Conservation (phyloP, 2,329 filamentous ascomycete genomes). For the Dothiorella sarmentorum region DNA sequence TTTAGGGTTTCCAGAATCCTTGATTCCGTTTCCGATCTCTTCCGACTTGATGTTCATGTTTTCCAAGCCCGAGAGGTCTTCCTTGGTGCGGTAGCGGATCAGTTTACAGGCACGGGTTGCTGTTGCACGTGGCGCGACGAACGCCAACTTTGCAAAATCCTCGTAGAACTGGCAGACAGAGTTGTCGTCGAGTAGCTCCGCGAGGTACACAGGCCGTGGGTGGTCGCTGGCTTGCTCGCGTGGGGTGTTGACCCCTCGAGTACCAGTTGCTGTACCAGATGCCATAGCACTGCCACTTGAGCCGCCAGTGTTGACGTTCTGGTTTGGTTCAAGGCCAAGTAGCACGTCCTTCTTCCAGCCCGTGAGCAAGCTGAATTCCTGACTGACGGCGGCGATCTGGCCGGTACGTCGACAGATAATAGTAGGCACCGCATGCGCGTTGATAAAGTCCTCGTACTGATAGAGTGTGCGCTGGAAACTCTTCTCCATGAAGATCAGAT, state of each 20-base stretch:
- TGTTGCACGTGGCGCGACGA: slow-evolving; percentile 82
- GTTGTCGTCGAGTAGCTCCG: slow-evolving; percentile 89
- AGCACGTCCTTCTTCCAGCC: slow-evolving; percentile 91
- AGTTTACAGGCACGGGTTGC: slow-evolving; percentile 81
- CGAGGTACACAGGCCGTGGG: slow-evolving; percentile 79
- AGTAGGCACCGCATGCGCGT: slow-evolving; percentile 82
- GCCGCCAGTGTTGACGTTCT: slow-evolving; percentile 75
- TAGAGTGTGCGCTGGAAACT: slow-evolving; percentile 90
- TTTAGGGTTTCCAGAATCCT: background rate
- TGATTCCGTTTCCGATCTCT: slow-evolving; percentile 4
- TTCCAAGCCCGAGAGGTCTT: slow-evolving; percentile 32
- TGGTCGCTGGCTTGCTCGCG: slow-evolving; percentile 29
- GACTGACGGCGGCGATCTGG: slow-evolving; percentile 91
- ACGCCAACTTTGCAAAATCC: slow-evolving; percentile 88
- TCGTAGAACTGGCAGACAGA: slow-evolving; percentile 94
- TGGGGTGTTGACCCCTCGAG: slow-evolving; percentile 47
- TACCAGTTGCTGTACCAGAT: slow-evolving; percentile 40
- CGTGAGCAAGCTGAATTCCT: slow-evolving; percentile 93
- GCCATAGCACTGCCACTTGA: slow-evolving; percentile 37
- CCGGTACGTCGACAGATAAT: slow-evolving; percentile 89
- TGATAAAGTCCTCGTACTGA: slow-evolving; percentile 89
- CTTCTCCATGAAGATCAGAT: slow-evolving; percentile 96
- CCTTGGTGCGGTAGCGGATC: slow-evolving; percentile 71
- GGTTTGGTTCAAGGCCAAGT: slow-evolving; percentile 79
- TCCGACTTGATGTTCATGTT: slow-evolving; percentile 23